Percentiles rank a stretch among this genome's conserved stretches.
These are phyloP conservation scores for Radiomyces spectabilis DNA, from an alignment of 192 early-diverging fungal genomes.

Conservation along the genomic window DNA sequence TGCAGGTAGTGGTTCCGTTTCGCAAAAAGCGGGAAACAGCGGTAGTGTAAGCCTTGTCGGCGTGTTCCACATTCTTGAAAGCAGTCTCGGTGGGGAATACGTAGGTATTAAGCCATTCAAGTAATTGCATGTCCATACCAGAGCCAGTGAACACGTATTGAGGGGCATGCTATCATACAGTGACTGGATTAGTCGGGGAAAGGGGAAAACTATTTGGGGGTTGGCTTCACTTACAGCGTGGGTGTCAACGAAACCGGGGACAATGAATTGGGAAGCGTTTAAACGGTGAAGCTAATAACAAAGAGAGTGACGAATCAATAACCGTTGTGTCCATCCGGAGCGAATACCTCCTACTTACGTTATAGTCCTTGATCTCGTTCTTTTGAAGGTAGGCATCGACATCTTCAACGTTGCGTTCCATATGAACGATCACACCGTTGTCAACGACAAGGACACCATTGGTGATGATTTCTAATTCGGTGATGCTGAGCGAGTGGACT, in stretches of 20 bases:
- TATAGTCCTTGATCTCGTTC: background rate
- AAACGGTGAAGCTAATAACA: slow-evolving; percentile 33
- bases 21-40: slow-evolving; percentile 63
- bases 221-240: slow-evolving; percentile 56
- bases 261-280: slow-evolving; percentile 58
- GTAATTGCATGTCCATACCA: slow-evolving; percentile 83
- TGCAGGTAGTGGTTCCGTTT: slow-evolving; percentile 86
- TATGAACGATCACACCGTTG: slow-evolving; percentile 61
- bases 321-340: background rate
- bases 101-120: slow-evolving; percentile 86
- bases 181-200: background rate
- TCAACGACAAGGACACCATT: slow-evolving; percentile 64
- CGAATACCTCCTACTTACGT: background rate
- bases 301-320: background rate
- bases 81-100: slow-evolving; percentile 82
- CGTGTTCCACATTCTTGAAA: slow-evolving; percentile 63
- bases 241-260: slow-evolving; percentile 91
- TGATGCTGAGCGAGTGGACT: slow-evolving; percentile 23
- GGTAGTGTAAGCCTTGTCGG: slow-evolving; percentile 55
- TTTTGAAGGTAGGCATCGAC: slow-evolving; percentile 13
- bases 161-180: slow-evolving; percentile 64
- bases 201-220: background rate
- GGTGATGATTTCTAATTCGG: slow-evolving; percentile 57
- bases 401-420: slow-evolving; percentile 38
- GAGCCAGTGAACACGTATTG: slow-evolving; percentile 86